A percentile compares a stretch with the other conserved stretches of the same genome.
Conservation (phyloP, 768 basidiomycete genomes). For the Panaeolus cyanescens region DNA sequence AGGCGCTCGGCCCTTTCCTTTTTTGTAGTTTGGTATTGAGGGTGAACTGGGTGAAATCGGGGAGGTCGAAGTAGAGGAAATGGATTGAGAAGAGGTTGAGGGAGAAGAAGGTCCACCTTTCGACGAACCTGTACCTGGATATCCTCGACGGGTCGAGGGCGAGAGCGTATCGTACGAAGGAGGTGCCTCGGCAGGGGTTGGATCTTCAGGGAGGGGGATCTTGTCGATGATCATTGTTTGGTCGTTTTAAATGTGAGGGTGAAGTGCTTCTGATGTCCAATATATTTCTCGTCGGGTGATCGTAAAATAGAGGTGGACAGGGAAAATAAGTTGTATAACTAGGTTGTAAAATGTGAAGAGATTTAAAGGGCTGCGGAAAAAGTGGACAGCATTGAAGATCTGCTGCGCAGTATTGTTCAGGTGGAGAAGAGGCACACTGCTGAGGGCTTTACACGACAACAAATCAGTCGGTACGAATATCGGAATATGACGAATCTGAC, state of each 20-base stretch:
- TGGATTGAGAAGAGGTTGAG: conserved; percentile 10
- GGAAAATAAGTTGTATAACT: background rate
- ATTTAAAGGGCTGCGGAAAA: background rate
- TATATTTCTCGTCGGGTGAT: background rate
- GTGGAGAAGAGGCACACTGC: no score
- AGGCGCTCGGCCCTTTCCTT: conserved; percentile 30
- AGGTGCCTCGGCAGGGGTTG: conserved; percentile 38
- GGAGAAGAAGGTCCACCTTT: conserved; percentile 4
- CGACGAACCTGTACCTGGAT: background rate
- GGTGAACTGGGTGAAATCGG: conserved; percentile 8
- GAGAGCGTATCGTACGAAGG: conserved; percentile 37
- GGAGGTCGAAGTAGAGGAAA: conserved; percentile 13
- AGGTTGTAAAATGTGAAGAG: background rate
- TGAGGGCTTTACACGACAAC: background rate
- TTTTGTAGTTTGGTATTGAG: conserved; percentile 13
- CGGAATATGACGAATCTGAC: background rate
- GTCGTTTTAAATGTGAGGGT: background rate
- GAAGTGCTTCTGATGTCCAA: background rate
- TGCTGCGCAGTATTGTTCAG: background rate
- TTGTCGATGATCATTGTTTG: conserved; percentile 30
- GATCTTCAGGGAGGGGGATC: conserved; percentile 36
- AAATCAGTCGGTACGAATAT: background rate
- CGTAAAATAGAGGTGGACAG: background rate
- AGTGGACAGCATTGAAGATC: background rate
- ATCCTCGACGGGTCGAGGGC: background rate